A percentile compares a stretch with the other conserved stretches of the same genome.
These are phyloP conservation scores for Pleurotus eryngii DNA, from an alignment of 768 basidiomycete species.

Conservation along the genomic window DNA sequence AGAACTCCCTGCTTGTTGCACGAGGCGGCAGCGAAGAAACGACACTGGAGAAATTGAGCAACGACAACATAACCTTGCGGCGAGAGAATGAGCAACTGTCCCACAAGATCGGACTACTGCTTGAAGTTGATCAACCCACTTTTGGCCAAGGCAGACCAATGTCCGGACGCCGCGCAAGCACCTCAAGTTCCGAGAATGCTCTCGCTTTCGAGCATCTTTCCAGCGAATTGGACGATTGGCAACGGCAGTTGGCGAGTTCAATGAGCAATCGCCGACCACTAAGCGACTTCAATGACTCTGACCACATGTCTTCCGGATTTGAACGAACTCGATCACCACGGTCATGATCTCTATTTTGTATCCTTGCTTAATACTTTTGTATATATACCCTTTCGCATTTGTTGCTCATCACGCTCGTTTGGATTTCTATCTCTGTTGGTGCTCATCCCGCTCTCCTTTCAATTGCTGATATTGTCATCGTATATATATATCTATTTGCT, in stretches of 20 bases:
- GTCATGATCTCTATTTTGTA: constrained; percentile 32
- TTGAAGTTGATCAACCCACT: constrained; percentile 80
- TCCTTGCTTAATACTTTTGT: constrained; percentile 36
- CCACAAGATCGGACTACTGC: constrained; percentile 86
- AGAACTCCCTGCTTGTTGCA: constrained; percentile 68
- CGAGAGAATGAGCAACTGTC: constrained; percentile 86
- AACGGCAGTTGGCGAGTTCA: constrained; percentile 76
- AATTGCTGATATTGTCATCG: constrained; percentile 21
- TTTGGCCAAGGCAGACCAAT: constrained; percentile 62
- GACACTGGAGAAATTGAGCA: constrained; percentile 74
- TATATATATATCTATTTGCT: constrained; percentile 29
- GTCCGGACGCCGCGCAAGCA: constrained; percentile 66
- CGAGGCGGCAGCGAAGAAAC: constrained; percentile 78
- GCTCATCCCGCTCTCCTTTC: constrained; percentile 27
- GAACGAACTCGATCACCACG: constrained; percentile 61
- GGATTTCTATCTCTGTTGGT: constrained; percentile 40
- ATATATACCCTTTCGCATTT: constrained; percentile 48
- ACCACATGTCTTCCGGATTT: constrained; percentile 36
- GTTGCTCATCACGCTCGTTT: constrained; percentile 50
- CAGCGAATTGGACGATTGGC: constrained; percentile 83
- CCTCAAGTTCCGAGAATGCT: constrained; percentile 80
- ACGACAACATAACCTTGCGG: constrained; percentile 75
- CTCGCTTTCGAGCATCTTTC: constrained; percentile 75
- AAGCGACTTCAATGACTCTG: constrained; percentile 63
- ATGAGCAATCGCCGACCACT: constrained; percentile 71